A percentile compares a stretch with the other conserved stretches of the same genome.
Conservation (phyloP, 345 rosid species). For the Lepidium africanum region DNA sequence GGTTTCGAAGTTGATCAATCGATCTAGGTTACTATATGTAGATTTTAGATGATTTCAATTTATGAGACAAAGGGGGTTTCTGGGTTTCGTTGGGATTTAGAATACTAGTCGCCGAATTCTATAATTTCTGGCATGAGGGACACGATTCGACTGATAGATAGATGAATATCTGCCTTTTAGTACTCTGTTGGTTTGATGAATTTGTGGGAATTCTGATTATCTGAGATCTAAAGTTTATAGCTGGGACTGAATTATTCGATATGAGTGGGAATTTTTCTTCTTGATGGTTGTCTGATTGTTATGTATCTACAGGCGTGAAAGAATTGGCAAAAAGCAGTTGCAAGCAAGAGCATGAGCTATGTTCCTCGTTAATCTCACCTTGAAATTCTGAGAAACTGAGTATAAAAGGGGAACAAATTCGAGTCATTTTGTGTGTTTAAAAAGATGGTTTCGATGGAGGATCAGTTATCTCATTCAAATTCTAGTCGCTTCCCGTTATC, state of each 20-base stretch:
- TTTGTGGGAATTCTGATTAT: not conserved
- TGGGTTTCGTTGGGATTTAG: not conserved
- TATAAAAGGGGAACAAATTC: no score
- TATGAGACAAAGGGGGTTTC: not conserved
- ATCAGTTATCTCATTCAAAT: constrained; percentile 43
- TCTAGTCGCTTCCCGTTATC: constrained; percentile 58
- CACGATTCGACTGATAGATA: not conserved
- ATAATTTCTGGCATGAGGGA: not conserved
- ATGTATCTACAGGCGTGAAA: constrained; percentile 5
- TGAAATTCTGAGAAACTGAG: constrained; percentile 14
- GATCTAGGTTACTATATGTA: not conserved
- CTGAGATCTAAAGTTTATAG: not conserved
- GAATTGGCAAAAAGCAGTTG: constrained; percentile 74
- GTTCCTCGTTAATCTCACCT: constrained; percentile 28
- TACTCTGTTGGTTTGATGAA: not conserved
- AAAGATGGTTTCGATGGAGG: constrained; percentile 69
- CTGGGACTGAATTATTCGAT: not conserved
- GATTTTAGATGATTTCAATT: not conserved
- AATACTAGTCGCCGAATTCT: not conserved
- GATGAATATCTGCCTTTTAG: not conserved
- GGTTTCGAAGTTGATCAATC: constrained; percentile 11
- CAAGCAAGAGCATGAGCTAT: constrained; percentile 93
- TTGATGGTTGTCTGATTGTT: not conserved
- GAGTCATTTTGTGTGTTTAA: not conserved
- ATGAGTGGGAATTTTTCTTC: not conserved